Evolutionary conservation across 805 yeast species (phyloP).

Genomic region (Torulaspora maleeae): DNA sequence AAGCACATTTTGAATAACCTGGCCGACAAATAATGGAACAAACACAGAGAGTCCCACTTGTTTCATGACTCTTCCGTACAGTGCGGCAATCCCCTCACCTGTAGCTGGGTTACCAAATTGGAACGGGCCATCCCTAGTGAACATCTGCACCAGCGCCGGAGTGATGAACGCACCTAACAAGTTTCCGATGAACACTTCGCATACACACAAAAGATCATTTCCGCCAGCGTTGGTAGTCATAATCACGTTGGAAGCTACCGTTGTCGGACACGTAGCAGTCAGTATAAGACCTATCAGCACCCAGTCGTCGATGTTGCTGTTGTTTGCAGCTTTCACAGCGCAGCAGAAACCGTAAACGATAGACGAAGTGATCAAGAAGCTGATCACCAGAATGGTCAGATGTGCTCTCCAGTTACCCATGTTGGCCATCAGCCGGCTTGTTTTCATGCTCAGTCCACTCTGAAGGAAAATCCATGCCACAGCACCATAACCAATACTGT

Average conservation of each 20-base stretch:
- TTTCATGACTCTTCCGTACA: slow-evolving; percentile 77
- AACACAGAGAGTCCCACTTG: slow-evolving; percentile 82
- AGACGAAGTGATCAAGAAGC: slow-evolving; percentile 67
- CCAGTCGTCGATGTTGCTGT: slow-evolving; percentile 65
- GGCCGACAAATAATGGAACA: slow-evolving; percentile 86
- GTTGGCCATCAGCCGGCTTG: slow-evolving; percentile 56
- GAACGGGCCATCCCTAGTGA: slow-evolving; percentile 51
- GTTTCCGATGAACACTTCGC: slow-evolving; percentile 85
- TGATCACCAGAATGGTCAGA: slow-evolving; percentile 56
- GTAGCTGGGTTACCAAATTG: slow-evolving; percentile 75
- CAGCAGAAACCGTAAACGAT: slow-evolving; percentile 68
- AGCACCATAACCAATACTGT: slow-evolving; percentile 77
- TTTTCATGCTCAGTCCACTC: slow-evolving; percentile 73
- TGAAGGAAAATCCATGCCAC: slow-evolving; percentile 81
- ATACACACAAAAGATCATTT: slow-evolving; percentile 67
- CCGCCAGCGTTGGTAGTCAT: slow-evolving; percentile 88
- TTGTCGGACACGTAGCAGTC: slow-evolving; percentile 85
- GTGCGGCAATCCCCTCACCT: slow-evolving; percentile 45
- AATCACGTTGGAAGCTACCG: slow-evolving; percentile 86
- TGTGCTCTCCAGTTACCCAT: slow-evolving; percentile 81
- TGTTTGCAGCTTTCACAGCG: slow-evolving; percentile 57
- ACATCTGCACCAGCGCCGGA: slow-evolving; percentile 80
- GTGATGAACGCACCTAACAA: slow-evolving; percentile 81
- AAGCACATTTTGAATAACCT: slow-evolving; percentile 64
- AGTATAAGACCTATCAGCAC: slow-evolving; percentile 75